These are phyloP conservation scores for Dactylellina cionopaga DNA, from an alignment of 2,329 filamentous ascomycete species.

Conservation along the genomic window DNA sequence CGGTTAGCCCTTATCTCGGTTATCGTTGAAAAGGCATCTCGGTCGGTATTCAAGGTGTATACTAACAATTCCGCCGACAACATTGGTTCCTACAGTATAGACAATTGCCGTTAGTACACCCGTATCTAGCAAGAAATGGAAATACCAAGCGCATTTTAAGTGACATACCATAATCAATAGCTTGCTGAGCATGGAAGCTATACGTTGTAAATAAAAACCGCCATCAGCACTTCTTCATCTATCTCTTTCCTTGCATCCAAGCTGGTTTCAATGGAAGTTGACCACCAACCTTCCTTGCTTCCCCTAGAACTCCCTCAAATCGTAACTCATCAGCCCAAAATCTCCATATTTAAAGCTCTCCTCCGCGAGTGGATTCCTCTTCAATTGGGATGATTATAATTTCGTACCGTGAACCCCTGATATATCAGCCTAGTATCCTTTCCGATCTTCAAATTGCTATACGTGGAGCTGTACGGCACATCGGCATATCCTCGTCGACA, in stretches of 20 bases:
- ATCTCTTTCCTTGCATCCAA: neutral
- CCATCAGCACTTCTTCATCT: constrained; percentile 13
- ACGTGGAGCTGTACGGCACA: constrained; percentile 65
- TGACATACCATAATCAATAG: constrained; percentile 90
- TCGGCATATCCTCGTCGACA: constrained; percentile 42
- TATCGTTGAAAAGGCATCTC: neutral
- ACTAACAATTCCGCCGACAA: constrained; percentile 83
- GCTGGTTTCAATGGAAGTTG: neutral
- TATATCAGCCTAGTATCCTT: constrained; percentile 74
- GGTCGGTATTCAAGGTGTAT: neutral
- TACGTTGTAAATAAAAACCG: constrained; percentile 18
- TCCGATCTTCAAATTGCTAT: constrained; percentile 74
- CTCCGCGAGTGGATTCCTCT: too few relatives aligned
- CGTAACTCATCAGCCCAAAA: constrained; percentile 12
- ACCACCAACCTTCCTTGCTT: constrained; percentile 52
- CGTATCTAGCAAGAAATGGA: constrained; percentile 51
- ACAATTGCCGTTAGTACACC: constrained; percentile 53
- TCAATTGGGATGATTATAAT: neutral
- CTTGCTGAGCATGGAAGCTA: constrained; percentile 97
- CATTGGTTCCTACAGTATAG: constrained; percentile 78
- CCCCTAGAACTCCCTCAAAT: constrained; percentile 26
- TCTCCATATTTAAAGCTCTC: too few relatives aligned
- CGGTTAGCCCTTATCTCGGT: neutral
- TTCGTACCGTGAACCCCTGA: constrained; percentile 72
- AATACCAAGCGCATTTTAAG: constrained; percentile 56